phyloP scores from a whole-genome alignment of 2,329 filamentous ascomycete genomes.

The Neophaeococcomyces aloes region DNA sequence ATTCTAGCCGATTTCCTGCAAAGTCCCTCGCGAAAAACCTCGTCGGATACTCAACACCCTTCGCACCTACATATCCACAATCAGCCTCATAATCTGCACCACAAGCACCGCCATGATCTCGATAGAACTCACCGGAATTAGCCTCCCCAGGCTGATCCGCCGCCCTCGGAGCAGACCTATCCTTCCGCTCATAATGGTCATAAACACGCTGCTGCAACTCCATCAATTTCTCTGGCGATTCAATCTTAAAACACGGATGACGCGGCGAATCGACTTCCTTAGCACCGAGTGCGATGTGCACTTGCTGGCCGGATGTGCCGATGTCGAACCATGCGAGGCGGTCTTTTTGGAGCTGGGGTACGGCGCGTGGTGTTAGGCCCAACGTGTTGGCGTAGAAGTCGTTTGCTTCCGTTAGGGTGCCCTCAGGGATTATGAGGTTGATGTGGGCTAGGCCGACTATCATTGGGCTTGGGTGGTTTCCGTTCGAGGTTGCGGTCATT shows the following conservation, averaged over 20 bases:
- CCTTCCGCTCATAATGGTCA: slow-evolving; percentile 41
- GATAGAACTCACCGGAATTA: slow-evolving; percentile 29
- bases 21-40: slow-evolving; percentile 54
- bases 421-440: slow-evolving; percentile 47
- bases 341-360: slow-evolving; percentile 43
- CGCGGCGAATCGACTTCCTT: slow-evolving; percentile 44
- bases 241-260: slow-evolving; percentile 51
- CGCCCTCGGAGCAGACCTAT: slow-evolving; percentile 40
- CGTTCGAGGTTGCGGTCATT: no score
- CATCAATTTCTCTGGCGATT: slow-evolving; percentile 38
- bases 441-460: slow-evolving; percentile 48
- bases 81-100: slow-evolving; percentile 5
- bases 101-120: background rate
- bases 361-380: slow-evolving; percentile 42
- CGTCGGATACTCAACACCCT: slow-evolving; percentile 49
- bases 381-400: slow-evolving; percentile 49
- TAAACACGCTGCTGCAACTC: slow-evolving; percentile 41
- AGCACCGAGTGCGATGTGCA: slow-evolving; percentile 44
- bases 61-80: slow-evolving; percentile 32
- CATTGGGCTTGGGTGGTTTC: slow-evolving; percentile 28
- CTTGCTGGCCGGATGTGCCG: slow-evolving; percentile 25
- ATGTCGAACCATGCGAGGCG: slow-evolving; percentile 43
- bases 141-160: slow-evolving; percentile 46
- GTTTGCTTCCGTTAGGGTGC: slow-evolving; percentile 41
- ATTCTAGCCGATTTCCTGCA: slow-evolving; percentile 46